phyloP scores from a whole-genome alignment of 2,329 filamentous ascomycete species.

The Blastomyces emzantsi region DNA sequence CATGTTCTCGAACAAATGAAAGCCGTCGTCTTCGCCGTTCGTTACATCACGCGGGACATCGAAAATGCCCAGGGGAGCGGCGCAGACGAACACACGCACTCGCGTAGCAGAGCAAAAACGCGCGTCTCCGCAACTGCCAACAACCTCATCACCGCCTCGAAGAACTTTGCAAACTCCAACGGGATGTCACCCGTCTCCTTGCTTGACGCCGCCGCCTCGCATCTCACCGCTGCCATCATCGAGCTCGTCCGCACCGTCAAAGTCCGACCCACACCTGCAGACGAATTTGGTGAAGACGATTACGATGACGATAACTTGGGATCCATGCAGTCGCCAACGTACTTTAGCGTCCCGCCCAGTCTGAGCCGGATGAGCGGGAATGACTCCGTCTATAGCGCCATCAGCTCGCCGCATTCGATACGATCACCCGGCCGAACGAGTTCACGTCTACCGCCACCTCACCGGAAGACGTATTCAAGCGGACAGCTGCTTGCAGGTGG shows the following conservation, averaged over 20 bases:
- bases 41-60: slow-evolving; percentile 75
- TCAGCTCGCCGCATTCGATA: slow-evolving; percentile 54
- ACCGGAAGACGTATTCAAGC: slow-evolving; percentile 25
- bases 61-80: slow-evolving; percentile 48
- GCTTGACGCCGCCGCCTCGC: slow-evolving; percentile 84
- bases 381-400: slow-evolving; percentile 66
- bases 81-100: slow-evolving; percentile 46
- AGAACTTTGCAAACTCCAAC: slow-evolving; percentile 74
- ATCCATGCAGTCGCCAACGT: slow-evolving; percentile 58
- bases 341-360: slow-evolving; percentile 52
- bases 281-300: slow-evolving; percentile 70
- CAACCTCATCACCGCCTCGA: slow-evolving; percentile 87
- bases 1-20: slow-evolving; percentile 81
- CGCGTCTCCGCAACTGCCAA: slow-evolving; percentile 90
- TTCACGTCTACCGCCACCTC: slow-evolving; percentile 21
- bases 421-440: slow-evolving; percentile 28
- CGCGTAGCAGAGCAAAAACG: slow-evolving; percentile 62
- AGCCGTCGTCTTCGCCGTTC: slow-evolving; percentile 68
- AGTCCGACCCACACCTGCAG: slow-evolving; percentile 64
- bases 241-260: slow-evolving; percentile 78
- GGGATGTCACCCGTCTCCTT: slow-evolving; percentile 90
- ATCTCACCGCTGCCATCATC: slow-evolving; percentile 76
- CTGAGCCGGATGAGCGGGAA: slow-evolving; percentile 49
- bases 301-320: slow-evolving; percentile 50
- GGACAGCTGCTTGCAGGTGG: slow-evolving; percentile 19